A percentile compares a stretch with the other conserved stretches of the same genome.
phyloP scores from a whole-genome alignment of 164 flowering plant species.

The Santalum album region DNA sequence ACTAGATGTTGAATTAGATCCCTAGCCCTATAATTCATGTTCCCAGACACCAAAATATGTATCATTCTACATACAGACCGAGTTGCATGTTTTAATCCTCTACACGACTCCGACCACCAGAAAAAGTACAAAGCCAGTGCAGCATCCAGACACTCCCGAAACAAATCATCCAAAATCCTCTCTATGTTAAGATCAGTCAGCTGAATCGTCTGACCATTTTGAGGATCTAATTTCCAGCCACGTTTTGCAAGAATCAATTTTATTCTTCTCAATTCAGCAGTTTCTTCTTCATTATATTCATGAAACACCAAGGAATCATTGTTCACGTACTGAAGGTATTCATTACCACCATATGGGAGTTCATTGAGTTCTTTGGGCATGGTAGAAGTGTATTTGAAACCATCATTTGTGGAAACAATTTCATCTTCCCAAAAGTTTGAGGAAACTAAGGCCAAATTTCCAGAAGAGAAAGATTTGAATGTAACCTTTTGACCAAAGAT shows the following conservation, averaged over 20 bases:
- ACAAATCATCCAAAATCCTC: slow-evolving; percentile 28
- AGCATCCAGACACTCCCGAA: slow-evolving; percentile 28
- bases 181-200: slow-evolving; percentile 17
- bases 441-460: no score
- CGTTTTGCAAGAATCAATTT: slow-evolving; percentile 16
- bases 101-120: slow-evolving; percentile 27
- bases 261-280: slow-evolving; percentile 12
- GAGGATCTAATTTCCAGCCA: slow-evolving; percentile 21
- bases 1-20: slow-evolving; percentile 24
- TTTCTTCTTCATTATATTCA: not conserved
- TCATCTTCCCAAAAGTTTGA: no score
- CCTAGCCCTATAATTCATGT: slow-evolving; percentile 33
- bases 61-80: slow-evolving; percentile 31
- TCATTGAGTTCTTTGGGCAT: no score
- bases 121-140: slow-evolving; percentile 30
- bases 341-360: no score
- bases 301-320: no score
- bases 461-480: no score
- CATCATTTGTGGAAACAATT: no score
- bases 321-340: no score
- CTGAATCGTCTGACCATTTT: slow-evolving; percentile 9
- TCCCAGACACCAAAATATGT: slow-evolving; percentile 33
- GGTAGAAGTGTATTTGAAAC: no score
- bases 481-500: no score
- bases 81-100: slow-evolving; percentile 17